These are phyloP conservation scores for Globisporangium alternatum DNA, from an alignment of 352 stramenopile species.

Conservation along the genomic window DNA sequence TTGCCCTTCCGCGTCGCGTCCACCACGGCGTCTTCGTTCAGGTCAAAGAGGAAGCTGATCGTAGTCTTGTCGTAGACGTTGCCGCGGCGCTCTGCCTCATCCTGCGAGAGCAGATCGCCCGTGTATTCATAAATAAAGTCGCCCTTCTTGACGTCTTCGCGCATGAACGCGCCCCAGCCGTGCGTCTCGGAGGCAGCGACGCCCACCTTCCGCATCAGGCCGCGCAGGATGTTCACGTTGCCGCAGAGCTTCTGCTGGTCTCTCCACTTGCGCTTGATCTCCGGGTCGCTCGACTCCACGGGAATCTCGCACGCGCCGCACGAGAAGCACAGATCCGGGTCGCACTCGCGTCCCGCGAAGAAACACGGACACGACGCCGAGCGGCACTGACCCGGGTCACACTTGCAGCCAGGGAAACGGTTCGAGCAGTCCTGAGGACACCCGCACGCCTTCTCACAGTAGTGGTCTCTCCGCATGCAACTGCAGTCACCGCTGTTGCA, in stretches of 20 bases:
- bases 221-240: constrained; percentile 73
- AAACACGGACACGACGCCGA: constrained; percentile 67
- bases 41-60: constrained; percentile 93
- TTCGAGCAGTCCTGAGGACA: constrained; percentile 71
- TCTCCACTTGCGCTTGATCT: constrained; percentile 23
- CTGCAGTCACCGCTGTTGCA: constrained; percentile 68
- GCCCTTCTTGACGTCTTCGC: constrained; percentile 46
- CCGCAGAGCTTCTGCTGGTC: constrained; percentile 49
- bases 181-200: constrained; percentile 63
- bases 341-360: constrained; percentile 64
- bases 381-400: constrained; percentile 49
- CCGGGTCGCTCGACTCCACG: constrained; percentile 37
- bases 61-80: constrained; percentile 90
- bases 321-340: constrained; percentile 63
- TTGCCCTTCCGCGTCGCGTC: constrained; percentile 94
- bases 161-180: constrained; percentile 71
- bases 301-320: constrained; percentile 68
- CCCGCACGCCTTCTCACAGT: constrained; percentile 66
- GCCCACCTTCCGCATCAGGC: constrained; percentile 45
- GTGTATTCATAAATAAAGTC: constrained; percentile 88
- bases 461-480: constrained; percentile 83
- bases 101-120: constrained; percentile 90
- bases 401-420: constrained; percentile 71
- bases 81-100: constrained; percentile 82
- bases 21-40: constrained; percentile 91